Base-by-base conservation (phyloP, 352 stramenopile species). In the Globisporangium cederbergense region DNA sequence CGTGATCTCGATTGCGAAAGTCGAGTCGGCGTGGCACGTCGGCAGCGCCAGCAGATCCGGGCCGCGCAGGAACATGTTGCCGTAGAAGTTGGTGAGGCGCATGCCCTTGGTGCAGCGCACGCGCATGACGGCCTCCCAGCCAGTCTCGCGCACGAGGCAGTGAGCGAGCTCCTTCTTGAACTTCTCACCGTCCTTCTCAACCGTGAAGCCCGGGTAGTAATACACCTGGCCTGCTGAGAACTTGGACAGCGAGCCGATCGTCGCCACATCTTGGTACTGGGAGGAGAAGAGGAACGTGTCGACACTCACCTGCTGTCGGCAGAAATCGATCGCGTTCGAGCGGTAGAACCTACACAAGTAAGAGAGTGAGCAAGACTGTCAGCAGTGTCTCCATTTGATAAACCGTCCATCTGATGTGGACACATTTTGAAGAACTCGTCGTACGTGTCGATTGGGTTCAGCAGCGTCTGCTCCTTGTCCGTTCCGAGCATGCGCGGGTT, bases 51-150 rank as follows among this genome's bases (percentile, higher is more conserved):
- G 75, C 0, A 99, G 81, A 75, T 99, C 98, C 2, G 94, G 96
- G 22, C 96, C 97, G 32, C 97, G 92, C 72, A 99, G 89, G 72
- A 98, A 99, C 67, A 98, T 98, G 72, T 99, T 99, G 69, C 98
- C 98, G 76, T 99, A 98, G 73, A 99, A 99, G 70, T 98, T 98
- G 34, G 86, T 88, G 51, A 99, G 90, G n/a, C 95, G 90, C 88
- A 99, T 98, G 66, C 97, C 97, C 74, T 98, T 96, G 14, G 96
- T 99, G 70, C 91, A 98, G 50, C 97, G 94, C 67, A 99, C 96
- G 62, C 97, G 89, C 87, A 99, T 98, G 32, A 99, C 97, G 5
- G 93, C 91, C 74, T 99, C 97, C 72, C 92, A 98, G 8, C 81
- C 89, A 43, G 96, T 99, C 57, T 96, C 85, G 45, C 97, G 87